Evolutionary conservation across 2,329 filamentous ascomycete genomes (phyloP).

Genomic region (Fusarium sp.): DNA sequence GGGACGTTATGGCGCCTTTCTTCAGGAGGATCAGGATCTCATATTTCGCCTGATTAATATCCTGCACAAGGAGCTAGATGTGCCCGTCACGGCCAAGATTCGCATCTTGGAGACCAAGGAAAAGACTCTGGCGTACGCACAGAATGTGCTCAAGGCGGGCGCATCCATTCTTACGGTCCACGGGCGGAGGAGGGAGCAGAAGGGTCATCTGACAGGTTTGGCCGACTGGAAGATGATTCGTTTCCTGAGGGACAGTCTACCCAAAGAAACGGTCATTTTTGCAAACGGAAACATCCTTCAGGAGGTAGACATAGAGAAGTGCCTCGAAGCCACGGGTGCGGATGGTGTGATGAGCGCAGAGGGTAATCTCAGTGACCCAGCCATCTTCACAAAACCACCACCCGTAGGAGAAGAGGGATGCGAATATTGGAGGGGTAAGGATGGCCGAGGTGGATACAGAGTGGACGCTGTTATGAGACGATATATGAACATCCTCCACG

Average conservation of each 20-base stretch:
- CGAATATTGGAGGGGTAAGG: conserved; percentile 85
- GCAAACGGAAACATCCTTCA: conserved; percentile 95
- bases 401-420: conserved; percentile 70
- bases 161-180: conserved; percentile 95
- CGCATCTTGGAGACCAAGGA: conserved; percentile 87
- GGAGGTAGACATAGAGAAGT: conserved; percentile 77
- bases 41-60: conserved; percentile 84
- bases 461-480: conserved; percentile 87
- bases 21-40: conserved; percentile 90
- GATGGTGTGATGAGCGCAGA: conserved; percentile 97
- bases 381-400: conserved; percentile 79
- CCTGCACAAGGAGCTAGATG: conserved; percentile 78
- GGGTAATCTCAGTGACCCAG: conserved; percentile 91
- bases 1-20: conserved; percentile 91
- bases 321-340: conserved; percentile 83
- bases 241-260: conserved; percentile 83
- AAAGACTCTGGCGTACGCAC: conserved; percentile 87
- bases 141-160: conserved; percentile 84
- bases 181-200: conserved; percentile 87
- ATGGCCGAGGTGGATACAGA: conserved; percentile 84
- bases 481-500: conserved; percentile 90
- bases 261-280: conserved; percentile 89
- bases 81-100: conserved; percentile 96
- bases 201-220: conserved; percentile 92
- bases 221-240: conserved; percentile 91